These are phyloP conservation scores for Pythium monospermum DNA, from an alignment of 352 stramenopile genomes.

Conservation along the genomic window DNA sequence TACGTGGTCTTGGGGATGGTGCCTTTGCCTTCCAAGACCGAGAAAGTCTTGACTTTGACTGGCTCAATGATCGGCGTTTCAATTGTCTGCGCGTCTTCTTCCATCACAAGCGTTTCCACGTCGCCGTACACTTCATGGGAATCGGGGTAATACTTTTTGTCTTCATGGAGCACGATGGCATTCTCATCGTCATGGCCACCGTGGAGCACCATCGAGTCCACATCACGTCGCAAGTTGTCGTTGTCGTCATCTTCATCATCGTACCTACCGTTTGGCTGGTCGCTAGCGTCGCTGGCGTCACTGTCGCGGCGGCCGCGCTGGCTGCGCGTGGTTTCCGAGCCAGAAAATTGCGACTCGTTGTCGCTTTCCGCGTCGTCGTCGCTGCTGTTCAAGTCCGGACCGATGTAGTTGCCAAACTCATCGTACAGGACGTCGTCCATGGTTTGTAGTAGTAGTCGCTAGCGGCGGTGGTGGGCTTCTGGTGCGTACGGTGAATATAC, in stretches of 20 bases:
- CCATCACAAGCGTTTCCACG: constrained; percentile 96
- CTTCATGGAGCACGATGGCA: constrained; percentile 98
- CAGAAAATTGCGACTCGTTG: constrained; percentile 40
- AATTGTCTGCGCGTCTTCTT: constrained; percentile 98
- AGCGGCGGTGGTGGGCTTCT: not conserved
- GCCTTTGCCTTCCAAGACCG: constrained; percentile 70
- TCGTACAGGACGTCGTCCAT: constrained; percentile 98
- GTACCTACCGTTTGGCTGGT: constrained; percentile 18
- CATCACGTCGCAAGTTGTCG: constrained; percentile 20
- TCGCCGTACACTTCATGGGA: constrained; percentile 96
- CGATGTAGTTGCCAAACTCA: constrained; percentile 99
- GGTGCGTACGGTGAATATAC: too few species aligned
- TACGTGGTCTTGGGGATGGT: constrained; percentile 83
- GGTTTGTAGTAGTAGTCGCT: not conserved
- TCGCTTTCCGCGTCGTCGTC: constrained; percentile 59
- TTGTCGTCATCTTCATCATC: constrained; percentile 18
- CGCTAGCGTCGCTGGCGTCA: constrained; percentile 33
- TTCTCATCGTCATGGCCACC: constrained; percentile 50
- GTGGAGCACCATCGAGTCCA: constrained; percentile 51
- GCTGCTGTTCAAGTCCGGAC: constrained; percentile 91
- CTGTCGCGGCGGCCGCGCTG: constrained; percentile 26
- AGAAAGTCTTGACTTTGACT: constrained; percentile 93
- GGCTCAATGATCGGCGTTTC: constrained; percentile 98
- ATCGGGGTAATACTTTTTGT: constrained; percentile 99
- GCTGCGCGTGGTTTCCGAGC: constrained; percentile 41